Percentiles rank a stretch among this genome's conserved stretches.
Evolutionary conservation across 805 yeast species (phyloP).

Genomic region (Metschnikowia gruessii): DNA sequence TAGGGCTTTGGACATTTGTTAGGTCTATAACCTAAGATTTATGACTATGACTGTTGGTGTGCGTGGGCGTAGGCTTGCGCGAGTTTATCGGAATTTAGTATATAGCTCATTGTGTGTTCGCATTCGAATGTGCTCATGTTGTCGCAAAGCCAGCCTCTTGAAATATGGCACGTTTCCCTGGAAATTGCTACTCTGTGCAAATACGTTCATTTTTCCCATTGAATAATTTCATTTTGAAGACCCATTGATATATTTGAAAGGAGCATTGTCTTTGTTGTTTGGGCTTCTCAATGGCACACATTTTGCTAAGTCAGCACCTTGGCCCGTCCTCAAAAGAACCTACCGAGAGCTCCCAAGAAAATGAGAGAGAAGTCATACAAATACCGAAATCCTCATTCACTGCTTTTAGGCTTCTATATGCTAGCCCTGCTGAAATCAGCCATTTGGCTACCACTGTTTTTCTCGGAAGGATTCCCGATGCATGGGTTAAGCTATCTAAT

Average conservation of each 20-base stretch:
- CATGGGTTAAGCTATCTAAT: constrained; percentile 41
- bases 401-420: constrained; percentile 55
- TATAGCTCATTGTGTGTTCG: not conserved
- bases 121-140: not conserved
- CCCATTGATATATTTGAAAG: not conserved
- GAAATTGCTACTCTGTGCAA: not conserved
- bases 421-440: constrained; percentile 47
- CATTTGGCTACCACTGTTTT: constrained; percentile 47
- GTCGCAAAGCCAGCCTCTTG: not conserved
- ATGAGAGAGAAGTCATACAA: constrained; percentile 5
- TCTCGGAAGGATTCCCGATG: constrained; percentile 56
- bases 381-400: constrained; percentile 59
- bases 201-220: not conserved
- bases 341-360: not conserved
- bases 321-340: not conserved
- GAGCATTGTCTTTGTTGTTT: not conserved
- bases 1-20: no score
- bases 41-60: no score
- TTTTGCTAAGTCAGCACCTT: not conserved
- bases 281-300: constrained; percentile 1
- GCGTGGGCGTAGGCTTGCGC: no score
- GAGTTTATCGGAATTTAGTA: not conserved
- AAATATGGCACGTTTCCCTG: not conserved
- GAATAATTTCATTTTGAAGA: not conserved
- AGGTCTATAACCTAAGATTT: no score